phyloP scores from a whole-genome alignment of 345 rosid genomes.

The Corchorus olitorius region DNA sequence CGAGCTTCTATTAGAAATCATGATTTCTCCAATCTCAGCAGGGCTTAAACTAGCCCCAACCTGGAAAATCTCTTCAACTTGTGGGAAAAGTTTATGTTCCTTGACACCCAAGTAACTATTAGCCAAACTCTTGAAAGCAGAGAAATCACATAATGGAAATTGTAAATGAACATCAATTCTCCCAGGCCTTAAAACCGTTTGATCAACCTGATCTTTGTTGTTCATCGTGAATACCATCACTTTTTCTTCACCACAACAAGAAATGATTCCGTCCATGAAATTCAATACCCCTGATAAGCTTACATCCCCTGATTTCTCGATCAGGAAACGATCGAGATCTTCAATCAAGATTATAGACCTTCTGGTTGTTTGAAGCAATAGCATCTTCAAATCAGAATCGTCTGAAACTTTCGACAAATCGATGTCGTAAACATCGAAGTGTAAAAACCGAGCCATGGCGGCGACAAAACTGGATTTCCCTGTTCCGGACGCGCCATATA shows the following conservation, averaged over 20 bases:
- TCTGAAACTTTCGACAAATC: slow-evolving; percentile 49
- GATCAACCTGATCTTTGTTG: slow-evolving; percentile 40
- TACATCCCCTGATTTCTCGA: slow-evolving; percentile 41
- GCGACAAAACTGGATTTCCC: slow-evolving; percentile 68
- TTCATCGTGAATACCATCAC: slow-evolving; percentile 66
- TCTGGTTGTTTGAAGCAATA: slow-evolving; percentile 49
- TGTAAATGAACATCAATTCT: slow-evolving; percentile 59
- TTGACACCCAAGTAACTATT: slow-evolving; percentile 48
- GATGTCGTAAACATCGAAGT: slow-evolving; percentile 59
- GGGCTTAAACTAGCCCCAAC: slow-evolving; percentile 48
- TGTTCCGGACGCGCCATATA: slow-evolving; percentile 63
- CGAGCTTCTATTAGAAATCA: slow-evolving; percentile 54
- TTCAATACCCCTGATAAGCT: slow-evolving; percentile 47
- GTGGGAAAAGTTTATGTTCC: slow-evolving; percentile 52
- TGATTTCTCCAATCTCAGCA: slow-evolving; percentile 51
- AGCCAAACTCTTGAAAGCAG: slow-evolving; percentile 45
- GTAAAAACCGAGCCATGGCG: slow-evolving; percentile 56
- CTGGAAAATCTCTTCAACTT: slow-evolving; percentile 48
- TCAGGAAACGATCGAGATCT: slow-evolving; percentile 55
- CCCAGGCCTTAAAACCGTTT: slow-evolving; percentile 55
- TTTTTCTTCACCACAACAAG: slow-evolving; percentile 59
- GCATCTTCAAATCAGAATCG: slow-evolving; percentile 55
- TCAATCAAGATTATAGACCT: slow-evolving; percentile 56
- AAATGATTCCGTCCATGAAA: slow-evolving; percentile 71
- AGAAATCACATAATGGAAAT: slow-evolving; percentile 51